phyloP scores from a whole-genome alignment of 495 filamentous ascomycete genomes.

The Penicillium ochrochloron region DNA sequence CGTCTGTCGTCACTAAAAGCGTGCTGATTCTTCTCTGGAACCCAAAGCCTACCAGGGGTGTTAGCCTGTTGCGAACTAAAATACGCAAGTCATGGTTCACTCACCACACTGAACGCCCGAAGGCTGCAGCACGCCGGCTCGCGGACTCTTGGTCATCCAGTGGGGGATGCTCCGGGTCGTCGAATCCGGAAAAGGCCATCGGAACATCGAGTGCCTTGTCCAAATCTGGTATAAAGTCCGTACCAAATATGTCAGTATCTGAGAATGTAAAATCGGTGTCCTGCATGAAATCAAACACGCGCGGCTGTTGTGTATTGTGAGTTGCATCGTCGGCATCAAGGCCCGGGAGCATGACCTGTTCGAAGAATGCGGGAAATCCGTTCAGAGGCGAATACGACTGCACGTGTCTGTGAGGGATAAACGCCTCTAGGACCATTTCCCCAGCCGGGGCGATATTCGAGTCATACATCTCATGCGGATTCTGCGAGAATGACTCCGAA shows the following conservation, averaged over 20 bases:
- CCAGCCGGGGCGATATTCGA: slow-evolving; percentile 1
- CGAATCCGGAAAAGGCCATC: slow-evolving; percentile 10
- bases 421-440: slow-evolving; percentile 9
- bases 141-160: slow-evolving; percentile 25
- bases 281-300: slow-evolving; percentile 35
- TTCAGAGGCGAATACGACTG: slow-evolving; percentile 12
- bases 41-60: slow-evolving; percentile 27
- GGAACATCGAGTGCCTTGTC: slow-evolving; percentile 26
- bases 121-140: slow-evolving; percentile 30
- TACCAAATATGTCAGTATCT: slow-evolving; percentile 28
- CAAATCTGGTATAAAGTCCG: slow-evolving; percentile 30
- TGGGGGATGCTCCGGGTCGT: slow-evolving; percentile 11
- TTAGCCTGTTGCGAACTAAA: background rate
- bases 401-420: background rate
- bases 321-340: background rate
- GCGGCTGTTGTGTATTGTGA: slow-evolving; percentile 29
- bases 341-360: slow-evolving; percentile 33
- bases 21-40: slow-evolving; percentile 36
- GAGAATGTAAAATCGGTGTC: slow-evolving; percentile 27
- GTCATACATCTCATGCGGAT: slow-evolving; percentile 10
- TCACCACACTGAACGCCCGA: slow-evolving; percentile 33
- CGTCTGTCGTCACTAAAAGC: slow-evolving; percentile 31
- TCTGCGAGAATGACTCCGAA: slow-evolving; percentile 13
- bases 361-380: slow-evolving; percentile 34
- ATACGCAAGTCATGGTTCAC: background rate